Evolutionary conservation across 2,329 filamentous ascomycete species (phyloP).

Genomic region (Alternaria atra): DNA sequence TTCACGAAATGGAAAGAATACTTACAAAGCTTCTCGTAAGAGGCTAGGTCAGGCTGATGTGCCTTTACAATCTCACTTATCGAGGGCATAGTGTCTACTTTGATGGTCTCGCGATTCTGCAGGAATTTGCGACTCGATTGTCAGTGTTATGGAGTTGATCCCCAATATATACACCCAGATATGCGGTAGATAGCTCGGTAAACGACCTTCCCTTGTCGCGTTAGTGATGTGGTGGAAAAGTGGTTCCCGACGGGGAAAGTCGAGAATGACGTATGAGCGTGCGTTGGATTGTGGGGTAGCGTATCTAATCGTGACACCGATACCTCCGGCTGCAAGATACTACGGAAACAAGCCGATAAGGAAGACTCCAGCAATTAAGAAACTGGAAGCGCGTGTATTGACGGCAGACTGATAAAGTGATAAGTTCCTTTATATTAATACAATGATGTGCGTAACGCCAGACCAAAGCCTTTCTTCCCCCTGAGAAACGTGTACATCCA

Average conservation of each 20-base stretch:
- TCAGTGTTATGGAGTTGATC: not conserved
- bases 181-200: slow-evolving; percentile 4
- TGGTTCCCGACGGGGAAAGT: slow-evolving; percentile 32
- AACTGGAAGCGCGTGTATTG: not conserved
- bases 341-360: not conserved
- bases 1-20: not conserved
- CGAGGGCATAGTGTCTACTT: slow-evolving; percentile 33
- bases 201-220: slow-evolving; percentile 14
- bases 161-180: not conserved
- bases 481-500: not conserved
- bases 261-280: slow-evolving; percentile 26
- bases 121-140: not conserved
- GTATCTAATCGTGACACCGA: not conserved
- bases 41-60: slow-evolving; percentile 34
- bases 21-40: slow-evolving; percentile 49
- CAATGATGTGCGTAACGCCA: slow-evolving; percentile 14
- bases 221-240: slow-evolving; percentile 9
- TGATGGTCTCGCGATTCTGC: not conserved
- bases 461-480: not conserved
- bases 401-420: not conserved
- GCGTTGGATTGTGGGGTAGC: slow-evolving; percentile 11
- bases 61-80: slow-evolving; percentile 38
- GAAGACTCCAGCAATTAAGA: not conserved
- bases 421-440: slow-evolving; percentile 13
- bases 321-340: not conserved